Evolutionary conservation across 306 rosid species (phyloP).

Genomic region (Vigna radiata): DNA sequence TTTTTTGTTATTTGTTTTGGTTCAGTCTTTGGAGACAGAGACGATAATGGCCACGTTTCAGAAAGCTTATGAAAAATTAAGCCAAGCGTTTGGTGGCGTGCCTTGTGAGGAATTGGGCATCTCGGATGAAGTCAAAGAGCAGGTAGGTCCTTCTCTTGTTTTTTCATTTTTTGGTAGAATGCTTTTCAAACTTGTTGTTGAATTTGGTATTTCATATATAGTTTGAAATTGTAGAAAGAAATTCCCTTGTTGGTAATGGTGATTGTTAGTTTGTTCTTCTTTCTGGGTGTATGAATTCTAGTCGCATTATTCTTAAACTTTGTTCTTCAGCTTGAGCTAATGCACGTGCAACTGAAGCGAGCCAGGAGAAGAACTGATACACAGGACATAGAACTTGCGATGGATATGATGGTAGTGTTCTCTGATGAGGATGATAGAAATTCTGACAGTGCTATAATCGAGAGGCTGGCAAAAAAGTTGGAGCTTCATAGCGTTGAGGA

Average conservation of each 20-base stretch:
- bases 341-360: constrained; percentile 76
- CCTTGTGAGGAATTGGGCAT: constrained; percentile 72
- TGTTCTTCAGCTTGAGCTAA: constrained; percentile 77
- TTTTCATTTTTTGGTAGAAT: neutral
- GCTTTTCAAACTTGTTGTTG: neutral
- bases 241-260: too few relatives aligned
- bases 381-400: constrained; percentile 92
- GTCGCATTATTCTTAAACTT: constrained; percentile 2
- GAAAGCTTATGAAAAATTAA: constrained; percentile 62
- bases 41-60: constrained; percentile 70
- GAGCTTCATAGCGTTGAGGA: constrained; percentile 72
- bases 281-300: too few relatives aligned
- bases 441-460: constrained; percentile 71
- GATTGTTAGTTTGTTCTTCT: too few relatives aligned
- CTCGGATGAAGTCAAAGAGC: constrained; percentile 79
- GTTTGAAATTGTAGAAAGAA: too few relatives aligned
- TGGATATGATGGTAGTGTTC: constrained; percentile 86
- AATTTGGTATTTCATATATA: too few relatives aligned
- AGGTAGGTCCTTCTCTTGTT: constrained; percentile 47
- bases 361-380: constrained; percentile 76
- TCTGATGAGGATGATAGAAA: constrained; percentile 69
- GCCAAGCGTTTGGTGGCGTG: constrained; percentile 59
- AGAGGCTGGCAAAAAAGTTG: constrained; percentile 77
- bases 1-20: neutral
- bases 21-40: constrained; percentile 77